phyloP scores from a whole-genome alignment of 2,329 filamentous ascomycete species.

The Diaporthe aspalathi region DNA sequence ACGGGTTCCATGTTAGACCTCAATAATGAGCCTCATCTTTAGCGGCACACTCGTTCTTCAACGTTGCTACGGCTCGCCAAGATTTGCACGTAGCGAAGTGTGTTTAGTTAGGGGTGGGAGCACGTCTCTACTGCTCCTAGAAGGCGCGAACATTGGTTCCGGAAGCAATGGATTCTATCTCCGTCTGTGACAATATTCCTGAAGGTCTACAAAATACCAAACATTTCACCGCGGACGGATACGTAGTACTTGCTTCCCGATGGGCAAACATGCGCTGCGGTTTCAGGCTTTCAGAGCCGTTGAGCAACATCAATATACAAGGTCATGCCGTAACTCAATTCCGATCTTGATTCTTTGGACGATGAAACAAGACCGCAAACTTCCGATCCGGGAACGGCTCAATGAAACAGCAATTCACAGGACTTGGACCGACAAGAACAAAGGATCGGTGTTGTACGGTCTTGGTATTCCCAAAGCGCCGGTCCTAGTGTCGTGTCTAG shows the following conservation, averaged over 20 bases:
- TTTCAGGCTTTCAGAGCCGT: background rate
- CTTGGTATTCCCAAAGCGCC: constrained; percentile 24
- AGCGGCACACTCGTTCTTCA: background rate
- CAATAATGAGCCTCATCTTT: background rate
- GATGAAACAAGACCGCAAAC: constrained; percentile 4
- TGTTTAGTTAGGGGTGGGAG: background rate
- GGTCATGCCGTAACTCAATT: background rate
- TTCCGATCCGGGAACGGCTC: background rate
- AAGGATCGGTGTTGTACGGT: constrained; percentile 1
- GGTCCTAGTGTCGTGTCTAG: constrained; percentile 4
- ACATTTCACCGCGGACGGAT: background rate
- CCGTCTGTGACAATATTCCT: background rate
- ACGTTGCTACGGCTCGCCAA: background rate
- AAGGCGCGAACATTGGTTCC: background rate
- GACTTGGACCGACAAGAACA: background rate
- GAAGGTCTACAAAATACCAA: background rate
- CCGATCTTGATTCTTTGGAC: background rate
- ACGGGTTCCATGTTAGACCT: background rate
- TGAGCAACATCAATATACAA: background rate
- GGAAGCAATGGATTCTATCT: background rate
- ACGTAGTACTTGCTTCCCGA: background rate
- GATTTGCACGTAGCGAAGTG: background rate
- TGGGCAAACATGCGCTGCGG: background rate
- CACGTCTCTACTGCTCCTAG: background rate
- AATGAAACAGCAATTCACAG: background rate